Base-by-base conservation (phyloP, 2,329 filamentous ascomycete species). In the Juglanconis oblonga region DNA sequence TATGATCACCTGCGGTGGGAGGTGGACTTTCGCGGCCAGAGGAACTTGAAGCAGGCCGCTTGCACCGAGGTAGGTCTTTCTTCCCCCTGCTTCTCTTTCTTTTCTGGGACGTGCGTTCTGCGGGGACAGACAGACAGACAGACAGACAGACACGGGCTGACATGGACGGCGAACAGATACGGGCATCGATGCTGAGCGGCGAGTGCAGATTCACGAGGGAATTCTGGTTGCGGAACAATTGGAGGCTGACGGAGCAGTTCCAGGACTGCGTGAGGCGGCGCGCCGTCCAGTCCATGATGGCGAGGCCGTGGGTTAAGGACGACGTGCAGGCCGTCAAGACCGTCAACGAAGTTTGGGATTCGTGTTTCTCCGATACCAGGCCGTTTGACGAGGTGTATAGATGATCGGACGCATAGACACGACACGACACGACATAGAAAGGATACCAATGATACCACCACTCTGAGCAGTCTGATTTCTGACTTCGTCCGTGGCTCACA, bases 261-360 rank as follows among this genome's bases (percentile, higher is more conserved):
- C 95, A 99, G 70, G 86, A 93, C 68, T 99, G 95, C 75, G 94
- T 99, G 55, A 83, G 92, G 62, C 79, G 85, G 70, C 81, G 95
- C 67, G 95, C 95, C 10, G 87, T 92, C 38, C 77, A 90, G 66
- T 96, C 91, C 29, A 86, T 99, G 67, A 84, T 87, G 78, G 87
- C 85, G 38, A 82, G 95, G 63, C 92, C 92, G 14, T 81, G 83
- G 51, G 95, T 93, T 71, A 91, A 90, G 73, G 90, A 96, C 74
- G 88, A 96, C 68, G 87, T 87, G 13, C 91, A 98, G 67, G 95
- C 95, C 4, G 84, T 86, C 55, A 91, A 90, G 76, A 87, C 96
- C 32, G 92, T 99, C 60, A 95, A 98, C 75, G 89, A 96, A 75
- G 95, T 99, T n/a, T 99, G 94, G 92, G 93, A 97, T 67, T 97